Base-by-base conservation (phyloP, 495 filamentous ascomycete species). In the Hypoxylon trugodes region DNA sequence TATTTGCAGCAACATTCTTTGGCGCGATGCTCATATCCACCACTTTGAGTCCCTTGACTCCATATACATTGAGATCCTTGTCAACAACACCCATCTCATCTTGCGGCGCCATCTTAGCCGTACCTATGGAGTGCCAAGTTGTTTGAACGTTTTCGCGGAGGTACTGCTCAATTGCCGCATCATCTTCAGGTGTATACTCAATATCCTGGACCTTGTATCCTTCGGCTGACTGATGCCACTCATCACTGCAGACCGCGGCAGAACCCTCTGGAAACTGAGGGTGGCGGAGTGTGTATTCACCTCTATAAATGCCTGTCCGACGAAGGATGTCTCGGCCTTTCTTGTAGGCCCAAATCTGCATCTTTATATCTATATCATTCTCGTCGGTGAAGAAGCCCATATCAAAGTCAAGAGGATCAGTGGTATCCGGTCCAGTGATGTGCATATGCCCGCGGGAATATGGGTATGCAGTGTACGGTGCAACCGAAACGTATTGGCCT, bases 1-100 rank as follows among this genome's bases (percentile, higher is more conserved):
- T 88, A 65, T 89, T 89, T 6, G 82, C 82, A 10, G 60, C 84
- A 1, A 89, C 81, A 66, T 88, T 88, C 59, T 76, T 73, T 2
- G 86, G 84, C n/a, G 73, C 73, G 52, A 86, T 80, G 49, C 76
- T 76, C 47, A 81, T 18, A 56, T 83, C 80, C 5, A 66, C 75
- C 18, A 83, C 51, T 66, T 82, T 83, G 46, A 84, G 72, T 26
- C 76, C 75, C 52, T 73, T 51, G 1, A 80, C 73, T 2, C 82
- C 81, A 53, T 86, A 75, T 8, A 86, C 82, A 26, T 72, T 78
- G 56, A 84, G 55, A 28, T 75, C 66, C 24, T 68, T 62, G 52
- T 82, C 82, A 2, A 85, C 82, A 12, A 86, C 83, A 45, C 84
- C 83, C n/a, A 74, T 73, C 30, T 77, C 30, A 18, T 74, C 71